Percentiles rank a stretch among this genome's conserved stretches.
Evolutionary conservation across 2,329 filamentous ascomycete species (phyloP).

Genomic region (Scortechinia acanthostroma): DNA sequence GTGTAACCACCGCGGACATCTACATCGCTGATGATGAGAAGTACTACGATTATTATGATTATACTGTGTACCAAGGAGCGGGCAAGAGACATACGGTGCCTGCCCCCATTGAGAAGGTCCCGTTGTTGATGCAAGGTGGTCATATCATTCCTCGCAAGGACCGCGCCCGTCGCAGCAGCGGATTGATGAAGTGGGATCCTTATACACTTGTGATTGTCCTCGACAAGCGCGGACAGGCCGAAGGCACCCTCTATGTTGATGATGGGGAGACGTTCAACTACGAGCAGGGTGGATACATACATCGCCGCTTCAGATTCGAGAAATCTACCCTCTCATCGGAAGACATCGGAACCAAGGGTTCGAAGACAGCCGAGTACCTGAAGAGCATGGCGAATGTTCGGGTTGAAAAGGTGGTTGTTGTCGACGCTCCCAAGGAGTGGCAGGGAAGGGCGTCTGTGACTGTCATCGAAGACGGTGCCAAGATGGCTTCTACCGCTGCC

Average conservation of each 20-base stretch:
- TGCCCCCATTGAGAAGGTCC: conserved; percentile 79
- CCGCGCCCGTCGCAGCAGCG: conserved; percentile 74
- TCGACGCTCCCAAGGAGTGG: conserved; percentile 74
- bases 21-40: conserved; percentile 83
- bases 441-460: conserved; percentile 50
- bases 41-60: conserved; percentile 95
- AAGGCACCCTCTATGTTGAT: conserved; percentile 81
- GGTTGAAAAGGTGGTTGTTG: conserved; percentile 77
- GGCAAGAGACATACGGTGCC: conserved; percentile 64
- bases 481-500: conserved; percentile 41
- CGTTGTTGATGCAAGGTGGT: conserved; percentile 84
- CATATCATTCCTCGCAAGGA: conserved; percentile 89
- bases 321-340: conserved; percentile 60
- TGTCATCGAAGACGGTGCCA: conserved; percentile 39
- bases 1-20: conserved; percentile 65
- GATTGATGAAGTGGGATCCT: conserved; percentile 88
- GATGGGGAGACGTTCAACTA: conserved; percentile 91
- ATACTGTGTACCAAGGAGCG: conserved; percentile 63
- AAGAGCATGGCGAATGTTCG: conserved; percentile 72
- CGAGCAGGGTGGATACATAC: conserved; percentile 77
- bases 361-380: conserved; percentile 67
- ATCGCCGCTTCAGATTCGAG: conserved; percentile 70
- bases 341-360: conserved; percentile 38
- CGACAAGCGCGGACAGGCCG: conserved; percentile 61
- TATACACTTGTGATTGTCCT: conserved; percentile 83